Evolutionary conservation across 1,284 basidiomycete genomes (phyloP), one percentile per base, ranked within the genome.

Genomic region (Pulveroboletus sp.): DNA sequence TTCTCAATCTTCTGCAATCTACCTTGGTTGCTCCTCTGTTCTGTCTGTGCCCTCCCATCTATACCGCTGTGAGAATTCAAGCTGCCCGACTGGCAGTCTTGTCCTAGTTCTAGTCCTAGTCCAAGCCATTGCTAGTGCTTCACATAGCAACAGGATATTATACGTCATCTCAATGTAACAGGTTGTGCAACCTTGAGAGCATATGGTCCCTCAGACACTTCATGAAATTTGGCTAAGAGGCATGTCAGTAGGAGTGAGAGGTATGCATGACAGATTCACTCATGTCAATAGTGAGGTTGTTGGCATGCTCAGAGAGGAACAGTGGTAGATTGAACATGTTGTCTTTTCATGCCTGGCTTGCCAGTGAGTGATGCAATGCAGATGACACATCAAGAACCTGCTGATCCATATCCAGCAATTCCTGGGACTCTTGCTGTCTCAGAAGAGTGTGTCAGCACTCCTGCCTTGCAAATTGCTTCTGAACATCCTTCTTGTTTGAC

Each of bases 401-500:
- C n/a, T 29, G 5, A 3, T 49, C 15, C 1, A 17, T 26, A 8
- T n/a, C 33, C 1, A 22, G 5, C 17, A 8, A 24, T 29, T 29
- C 36, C 0, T n/a, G n/a, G 6, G 9, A 1, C 4, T 4, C 1
- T 40, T 57, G 56, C 6, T 14, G 4, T 49, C 24, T 44, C 10
- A 57, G 45, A 28, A 47, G 44, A 2, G 52, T 56, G 5, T 17
- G 12, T 3, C 3, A 4, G n/a, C 1, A 18, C 29, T 55, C 54
- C 17, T 55, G 54, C n/a, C 24, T 56, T 2, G 22, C 20, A 4
- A 56, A 56, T 40, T 57, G 56, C 6, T 36, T 20, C 2, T 40
- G 0, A 3, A 57, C 17, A 14, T 10, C 9, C 8, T 20, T 56
- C 36, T 57, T 57, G 29, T 57, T 57, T 9, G 28, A 48, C 6